Conservation (phyloP, 2,329 filamentous ascomycete species). For the Mollisia scopiformis region DNA sequence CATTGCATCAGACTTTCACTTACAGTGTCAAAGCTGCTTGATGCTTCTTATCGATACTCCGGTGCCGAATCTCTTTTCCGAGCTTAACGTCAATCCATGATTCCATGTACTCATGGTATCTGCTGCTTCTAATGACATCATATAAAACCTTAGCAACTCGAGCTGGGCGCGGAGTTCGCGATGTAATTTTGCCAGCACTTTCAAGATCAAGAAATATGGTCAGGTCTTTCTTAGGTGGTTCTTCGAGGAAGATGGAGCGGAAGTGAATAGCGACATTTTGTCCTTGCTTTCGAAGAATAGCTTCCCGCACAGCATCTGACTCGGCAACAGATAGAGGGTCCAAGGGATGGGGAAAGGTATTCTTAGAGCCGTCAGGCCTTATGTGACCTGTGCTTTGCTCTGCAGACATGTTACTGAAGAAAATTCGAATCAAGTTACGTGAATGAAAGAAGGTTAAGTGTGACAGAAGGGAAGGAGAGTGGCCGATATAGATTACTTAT, state of each 20-base stretch:
- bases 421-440: background rate
- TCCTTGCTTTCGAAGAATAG: slow-evolving; percentile 39
- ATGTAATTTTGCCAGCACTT: slow-evolving; percentile 42
- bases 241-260: slow-evolving; percentile 58
- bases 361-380: slow-evolving; percentile 6
- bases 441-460: background rate
- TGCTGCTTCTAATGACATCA: slow-evolving; percentile 55
- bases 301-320: slow-evolving; percentile 53
- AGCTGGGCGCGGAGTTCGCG: slow-evolving; percentile 42
- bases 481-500: background rate
- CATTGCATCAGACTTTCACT: slow-evolving; percentile 24
- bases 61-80: slow-evolving; percentile 45
- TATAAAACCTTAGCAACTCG: slow-evolving; percentile 58
- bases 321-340: slow-evolving; percentile 48
- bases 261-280: slow-evolving; percentile 52
- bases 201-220: slow-evolving; percentile 51
- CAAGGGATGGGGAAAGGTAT: slow-evolving; percentile 46
- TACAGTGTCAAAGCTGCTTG: slow-evolving; percentile 52
- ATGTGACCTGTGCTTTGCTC: slow-evolving; percentile 12
- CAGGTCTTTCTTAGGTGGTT: slow-evolving; percentile 55
- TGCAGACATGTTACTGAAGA: slow-evolving; percentile 14
- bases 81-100: slow-evolving; percentile 51
- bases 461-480: background rate
- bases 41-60: slow-evolving; percentile 48
- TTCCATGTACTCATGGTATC: slow-evolving; percentile 56